These are phyloP conservation scores for Schizothecium vesticola DNA, from an alignment of 495 filamentous ascomycete species.

Conservation along the genomic window DNA sequence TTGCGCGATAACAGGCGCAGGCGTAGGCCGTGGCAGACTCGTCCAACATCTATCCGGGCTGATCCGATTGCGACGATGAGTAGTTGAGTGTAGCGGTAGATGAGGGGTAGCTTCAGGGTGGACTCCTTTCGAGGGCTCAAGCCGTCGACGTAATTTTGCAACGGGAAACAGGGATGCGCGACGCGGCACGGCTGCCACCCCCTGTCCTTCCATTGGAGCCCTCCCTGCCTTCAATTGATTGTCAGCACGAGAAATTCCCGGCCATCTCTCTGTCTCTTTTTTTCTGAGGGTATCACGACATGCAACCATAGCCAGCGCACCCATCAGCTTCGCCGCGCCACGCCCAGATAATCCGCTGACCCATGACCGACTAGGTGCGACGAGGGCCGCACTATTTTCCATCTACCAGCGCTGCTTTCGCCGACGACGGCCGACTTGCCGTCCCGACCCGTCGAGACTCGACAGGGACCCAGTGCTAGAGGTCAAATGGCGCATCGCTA, in stretches of 20 bases:
- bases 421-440: constrained; percentile 2
- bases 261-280: constrained; percentile 9
- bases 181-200: constrained; percentile 13
- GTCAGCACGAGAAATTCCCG: constrained; percentile 28
- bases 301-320: not conserved
- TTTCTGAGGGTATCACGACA: constrained; percentile 1
- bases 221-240: constrained; percentile 1
- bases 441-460: constrained; percentile 1
- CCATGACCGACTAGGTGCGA: not conserved
- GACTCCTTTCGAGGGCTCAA: constrained; percentile 1
- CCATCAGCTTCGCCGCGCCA: not conserved
- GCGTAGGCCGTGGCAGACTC: not conserved
- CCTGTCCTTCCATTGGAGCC: constrained; percentile 3
- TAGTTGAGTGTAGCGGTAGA: no score
- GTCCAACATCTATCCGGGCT: not conserved
- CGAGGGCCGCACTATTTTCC: not conserved
- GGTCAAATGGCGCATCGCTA: constrained; percentile 24
- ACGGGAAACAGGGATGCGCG: constrained; percentile 19
- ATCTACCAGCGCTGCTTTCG: not conserved
- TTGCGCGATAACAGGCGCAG: not conserved
- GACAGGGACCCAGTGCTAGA: not conserved
- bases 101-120: not conserved
- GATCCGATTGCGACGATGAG: not conserved
- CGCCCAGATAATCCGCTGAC: not conserved
- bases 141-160: constrained; percentile 29